Evolutionary conservation across 495 filamentous ascomycete genomes (phyloP), one percentile per base, ranked within the genome.

Genomic region (Astrocystis sublimbata): DNA sequence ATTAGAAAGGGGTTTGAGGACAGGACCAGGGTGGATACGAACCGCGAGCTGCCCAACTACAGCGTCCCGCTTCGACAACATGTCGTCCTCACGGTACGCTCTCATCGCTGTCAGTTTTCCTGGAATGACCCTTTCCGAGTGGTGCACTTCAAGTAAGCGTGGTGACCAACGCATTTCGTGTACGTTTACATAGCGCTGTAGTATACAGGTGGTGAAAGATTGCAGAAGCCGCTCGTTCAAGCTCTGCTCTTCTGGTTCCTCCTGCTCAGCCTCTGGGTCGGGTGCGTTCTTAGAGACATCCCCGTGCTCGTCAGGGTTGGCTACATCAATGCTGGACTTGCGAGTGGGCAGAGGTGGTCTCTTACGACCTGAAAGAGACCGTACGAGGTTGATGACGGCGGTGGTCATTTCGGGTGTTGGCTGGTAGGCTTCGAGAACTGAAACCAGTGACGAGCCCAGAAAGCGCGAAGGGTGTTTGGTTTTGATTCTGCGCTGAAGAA

Each of bases 401-500:
- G 87, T 78, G 1, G 91, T 92, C 65, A 88, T 86, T 70, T 89
- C 88, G 28, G 84, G 82, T 6, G 66, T 76, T 61, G 81, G 76
- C 36, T 83, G 81, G 72, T 92, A 96, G 4, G 88, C 83, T 33
- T 84, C 79, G 17, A 90, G 78, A 10, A 91, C 84, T 12, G 91
- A 89, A 61, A 90, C 88, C 15, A 98, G 83, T 31, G 92, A 92
- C 1, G 91, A 91, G n/a, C 90, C 91, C 31, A 98, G 81, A 73
- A 98, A 98, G 17, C 93, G 89, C 58, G 91, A 96, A 2, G 94
- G 94, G 58, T 88, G 89, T 75, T 92, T 93, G 3, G 94, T 94
- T 71, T 89, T 87, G 72, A 98, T 93, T 43, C 94, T 87, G 15
- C 82, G 83, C 72, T 97, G 94, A 7, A 97, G 83, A n/a, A 90